Conservation (phyloP, 2,329 filamentous ascomycete species). For the Trichoderma sp. region DNA sequence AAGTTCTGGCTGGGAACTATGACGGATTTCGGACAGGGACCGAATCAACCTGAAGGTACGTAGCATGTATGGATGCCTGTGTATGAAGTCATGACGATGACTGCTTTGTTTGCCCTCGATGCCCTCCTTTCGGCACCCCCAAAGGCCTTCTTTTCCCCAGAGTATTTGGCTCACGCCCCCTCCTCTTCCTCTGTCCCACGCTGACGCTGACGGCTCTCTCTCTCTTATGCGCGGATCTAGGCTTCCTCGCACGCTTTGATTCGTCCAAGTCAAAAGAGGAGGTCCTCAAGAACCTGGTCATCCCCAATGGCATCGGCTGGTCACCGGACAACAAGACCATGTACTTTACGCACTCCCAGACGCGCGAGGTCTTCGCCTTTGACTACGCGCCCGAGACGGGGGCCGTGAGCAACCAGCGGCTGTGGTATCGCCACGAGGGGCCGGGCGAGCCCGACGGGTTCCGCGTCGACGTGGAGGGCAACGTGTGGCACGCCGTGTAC, state of each 20-base stretch:
- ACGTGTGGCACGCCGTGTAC: slow-evolving; percentile 86
- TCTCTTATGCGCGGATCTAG: slow-evolving; percentile 45
- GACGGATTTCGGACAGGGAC: slow-evolving; percentile 68
- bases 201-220: not conserved
- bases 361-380: slow-evolving; percentile 69
- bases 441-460: slow-evolving; percentile 79
- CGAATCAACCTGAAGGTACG: slow-evolving; percentile 63
- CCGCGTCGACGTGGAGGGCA: slow-evolving; percentile 79
- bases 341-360: slow-evolving; percentile 81
- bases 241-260: slow-evolving; percentile 71
- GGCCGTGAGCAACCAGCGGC: slow-evolving; percentile 65
- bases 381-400: slow-evolving; percentile 71
- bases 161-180: not conserved
- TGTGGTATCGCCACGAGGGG: slow-evolving; percentile 71
- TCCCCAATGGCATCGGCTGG: slow-evolving; percentile 86
- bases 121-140: not conserved
- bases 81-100: not conserved
- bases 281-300: slow-evolving; percentile 66
- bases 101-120: not conserved
- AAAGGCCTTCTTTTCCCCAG: not conserved
- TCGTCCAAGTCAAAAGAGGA: slow-evolving; percentile 58
- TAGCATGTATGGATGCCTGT: not conserved
- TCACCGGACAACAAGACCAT: slow-evolving; percentile 71
- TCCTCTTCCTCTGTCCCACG: not conserved
- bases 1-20: slow-evolving; percentile 85